Percentiles rank a stretch among this genome's conserved stretches.
Evolutionary conservation across 768 basidiomycete genomes (phyloP).

Genomic region (Suillus luteus): DNA sequence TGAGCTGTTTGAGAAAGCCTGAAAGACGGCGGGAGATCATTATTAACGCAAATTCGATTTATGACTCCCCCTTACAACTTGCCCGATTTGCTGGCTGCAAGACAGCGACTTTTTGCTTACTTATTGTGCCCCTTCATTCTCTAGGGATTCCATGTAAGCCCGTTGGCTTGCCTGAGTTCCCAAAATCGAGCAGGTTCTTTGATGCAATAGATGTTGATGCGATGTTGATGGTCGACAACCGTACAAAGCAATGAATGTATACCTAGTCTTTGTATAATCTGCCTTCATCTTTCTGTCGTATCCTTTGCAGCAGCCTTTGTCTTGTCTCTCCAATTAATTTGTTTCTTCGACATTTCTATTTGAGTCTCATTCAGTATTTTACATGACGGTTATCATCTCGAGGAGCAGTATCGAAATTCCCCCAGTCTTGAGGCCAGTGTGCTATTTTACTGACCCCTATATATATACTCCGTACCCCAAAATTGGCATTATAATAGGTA

Average conservation of each 20-base stretch:
- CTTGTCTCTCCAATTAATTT: not conserved
- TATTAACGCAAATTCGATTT: not conserved
- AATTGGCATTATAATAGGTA: not conserved
- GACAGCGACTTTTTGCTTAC: not conserved
- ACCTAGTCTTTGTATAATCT: not conserved
- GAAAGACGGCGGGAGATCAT: not conserved
- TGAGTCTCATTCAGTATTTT: not conserved
- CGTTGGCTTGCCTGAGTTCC: too few relatives aligned
- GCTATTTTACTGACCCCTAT: too few relatives aligned
- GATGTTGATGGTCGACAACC: not conserved
- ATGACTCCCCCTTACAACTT: not conserved
- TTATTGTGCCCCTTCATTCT: not conserved
- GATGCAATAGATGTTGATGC: not conserved
- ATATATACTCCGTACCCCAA: too few relatives aligned
- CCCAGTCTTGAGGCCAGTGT: not conserved
- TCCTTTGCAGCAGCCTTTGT: not conserved
- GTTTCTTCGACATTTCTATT: not conserved
- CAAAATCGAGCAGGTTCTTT: not conserved
- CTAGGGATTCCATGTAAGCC: too few relatives aligned
- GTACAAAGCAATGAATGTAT: not conserved
- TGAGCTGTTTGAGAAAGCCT: not conserved
- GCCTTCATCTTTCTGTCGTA: not conserved
- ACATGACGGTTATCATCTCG: not conserved
- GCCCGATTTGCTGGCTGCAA: not conserved
- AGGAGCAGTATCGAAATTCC: not conserved